Conservation (phyloP, 352 stramenopile genomes). For the Thraustochytrium sp. region DNA sequence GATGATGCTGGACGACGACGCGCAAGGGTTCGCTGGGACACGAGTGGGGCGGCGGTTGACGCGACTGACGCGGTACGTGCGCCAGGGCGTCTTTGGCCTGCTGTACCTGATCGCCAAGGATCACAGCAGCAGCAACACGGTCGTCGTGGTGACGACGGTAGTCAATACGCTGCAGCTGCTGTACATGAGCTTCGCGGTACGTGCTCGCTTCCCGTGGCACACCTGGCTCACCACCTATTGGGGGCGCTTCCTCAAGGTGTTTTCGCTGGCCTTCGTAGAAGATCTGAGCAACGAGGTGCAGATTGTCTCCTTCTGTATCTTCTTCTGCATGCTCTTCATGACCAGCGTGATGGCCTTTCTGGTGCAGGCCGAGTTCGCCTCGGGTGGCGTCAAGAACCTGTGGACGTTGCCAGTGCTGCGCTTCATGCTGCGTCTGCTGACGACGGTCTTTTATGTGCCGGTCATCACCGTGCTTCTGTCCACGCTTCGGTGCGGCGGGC, state of each 20-base stretch:
- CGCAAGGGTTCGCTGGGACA: background rate
- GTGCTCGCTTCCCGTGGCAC: slow-evolving; percentile 20
- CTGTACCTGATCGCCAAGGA: slow-evolving; percentile 43
- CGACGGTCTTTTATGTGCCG: slow-evolving; percentile 41
- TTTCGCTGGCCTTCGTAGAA: slow-evolving; percentile 22
- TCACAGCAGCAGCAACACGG: background rate
- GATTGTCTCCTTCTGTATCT: slow-evolving; percentile 10
- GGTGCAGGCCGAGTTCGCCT: slow-evolving; percentile 36
- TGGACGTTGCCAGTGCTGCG: slow-evolving; percentile 18
- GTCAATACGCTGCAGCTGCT: slow-evolving; percentile 39
- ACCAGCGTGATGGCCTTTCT: slow-evolving; percentile 8
- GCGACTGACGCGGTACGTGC: background rate
- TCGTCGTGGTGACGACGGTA: background rate
- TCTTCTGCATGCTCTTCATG: slow-evolving; percentile 1
- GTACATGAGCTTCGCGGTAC: background rate
- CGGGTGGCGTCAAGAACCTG: slow-evolving; percentile 36
- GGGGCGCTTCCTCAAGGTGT: background rate
- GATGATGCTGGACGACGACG: background rate
- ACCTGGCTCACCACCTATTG: background rate
- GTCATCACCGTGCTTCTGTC: slow-evolving; percentile 20
- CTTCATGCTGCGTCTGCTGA: slow-evolving; percentile 29
- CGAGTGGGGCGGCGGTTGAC: background rate
- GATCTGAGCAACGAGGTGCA: background rate
- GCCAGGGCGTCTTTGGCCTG: background rate
- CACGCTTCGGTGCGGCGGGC: background rate